Base-by-base conservation (phyloP, 441 rosid species). In the Euphorbia celastroides region DNA sequence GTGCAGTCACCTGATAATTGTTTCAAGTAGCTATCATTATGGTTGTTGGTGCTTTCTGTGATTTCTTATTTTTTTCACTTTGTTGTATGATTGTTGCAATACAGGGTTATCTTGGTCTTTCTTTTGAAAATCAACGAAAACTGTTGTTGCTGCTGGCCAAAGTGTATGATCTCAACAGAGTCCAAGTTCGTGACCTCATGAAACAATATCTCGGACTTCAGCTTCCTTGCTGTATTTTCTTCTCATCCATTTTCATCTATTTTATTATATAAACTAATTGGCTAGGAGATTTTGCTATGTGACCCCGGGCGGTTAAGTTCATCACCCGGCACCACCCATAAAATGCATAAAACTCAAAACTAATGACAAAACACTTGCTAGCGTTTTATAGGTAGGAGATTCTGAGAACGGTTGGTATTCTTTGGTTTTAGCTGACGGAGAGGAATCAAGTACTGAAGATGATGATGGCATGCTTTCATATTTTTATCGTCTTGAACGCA, bases 151-250 rank as follows among this genome's bases (percentile, higher is more conserved):
- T 72, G 1, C 90, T 94, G 64, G 92, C 99, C 44, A 88, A 82
- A 79, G 96, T 87, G 28, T 89, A 88, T 54, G 98, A 92, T 84
- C 90, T 92, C 17, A 77, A 84, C 63, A 70, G 99, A 54, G 70
- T 66, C 7, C 91, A 84, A 68, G 89, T 88, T 65, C 80, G 84
- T 44, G 94, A 92, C 68, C 84, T 94, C 46, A 84, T 89, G 19
- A 84, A 82, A 62, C 96, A 94, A 71, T 89, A 92, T 76, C 94
- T 92, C 25, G 90, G 92, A 32, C 86, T 88, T 70, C 84, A 85
- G 64, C 78, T 74, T 62, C 83, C 90, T 48, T 56, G 70, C 36
- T 73, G 93, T 89, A 68, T 72, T 81, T 20, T 36, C 9, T 11
- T 54, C 57, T 11, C 51, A 26, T 10, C 13, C 22, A 20, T 16